These are phyloP conservation scores for Coemansia sp. DNA, from an alignment of 192 early-diverging fungal genomes.

Conservation along the genomic window DNA sequence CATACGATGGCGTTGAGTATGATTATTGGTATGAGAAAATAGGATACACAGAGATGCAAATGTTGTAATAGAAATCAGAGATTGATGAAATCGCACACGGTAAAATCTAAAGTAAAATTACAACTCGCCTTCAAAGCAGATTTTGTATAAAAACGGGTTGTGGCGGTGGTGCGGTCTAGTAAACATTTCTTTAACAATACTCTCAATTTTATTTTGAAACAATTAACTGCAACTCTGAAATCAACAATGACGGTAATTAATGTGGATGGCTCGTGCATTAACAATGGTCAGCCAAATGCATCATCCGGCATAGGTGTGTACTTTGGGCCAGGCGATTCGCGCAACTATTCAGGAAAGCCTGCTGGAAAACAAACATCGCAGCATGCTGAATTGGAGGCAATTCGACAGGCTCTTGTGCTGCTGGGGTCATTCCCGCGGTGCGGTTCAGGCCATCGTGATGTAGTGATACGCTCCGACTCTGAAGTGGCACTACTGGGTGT, in stretches of 20 bases:
- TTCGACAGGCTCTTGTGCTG: conserved; percentile 3
- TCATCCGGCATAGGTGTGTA: conserved; percentile 5
- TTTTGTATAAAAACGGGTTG: too few relatives aligned
- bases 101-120: too few relatives aligned
- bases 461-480: conserved; percentile 5
- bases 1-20: neutral
- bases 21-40: neutral
- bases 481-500: neutral
- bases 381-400: conserved; percentile 5
- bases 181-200: too few relatives aligned
- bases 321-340: conserved; percentile 5
- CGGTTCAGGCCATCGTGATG: neutral
- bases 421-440: neutral
- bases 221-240: neutral
- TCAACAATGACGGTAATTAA: conserved; percentile 6
- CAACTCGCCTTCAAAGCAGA: too few relatives aligned
- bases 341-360: neutral
- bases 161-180: too few relatives aligned
- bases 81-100: too few relatives aligned
- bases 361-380: neutral
- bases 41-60: too few relatives aligned
- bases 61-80: too few relatives aligned
- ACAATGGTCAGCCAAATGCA: conserved; percentile 1
- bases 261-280: conserved; percentile 9
- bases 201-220: too few relatives aligned